phyloP scores from a whole-genome alignment of 2,329 filamentous ascomycete species.

The Aspergillus japonicus region DNA sequence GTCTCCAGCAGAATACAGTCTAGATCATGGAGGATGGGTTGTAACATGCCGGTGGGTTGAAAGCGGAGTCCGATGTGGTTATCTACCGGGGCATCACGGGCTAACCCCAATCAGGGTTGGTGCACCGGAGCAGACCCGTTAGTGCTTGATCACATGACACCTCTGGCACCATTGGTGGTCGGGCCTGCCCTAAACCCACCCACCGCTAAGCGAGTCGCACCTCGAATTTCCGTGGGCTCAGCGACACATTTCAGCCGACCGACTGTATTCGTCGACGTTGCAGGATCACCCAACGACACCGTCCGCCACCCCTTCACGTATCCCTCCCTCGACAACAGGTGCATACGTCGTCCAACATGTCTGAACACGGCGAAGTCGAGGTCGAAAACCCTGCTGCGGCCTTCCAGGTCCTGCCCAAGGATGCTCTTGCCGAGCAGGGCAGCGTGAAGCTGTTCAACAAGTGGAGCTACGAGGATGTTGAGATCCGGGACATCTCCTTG shows the following conservation, averaged over 20 bases:
- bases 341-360: constrained; percentile 65
- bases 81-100: background rate
- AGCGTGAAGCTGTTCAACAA: constrained; percentile 97
- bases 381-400: constrained; percentile 70
- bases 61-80: background rate
- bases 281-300: constrained; percentile 41
- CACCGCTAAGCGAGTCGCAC: constrained; percentile 47
- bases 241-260: constrained; percentile 38
- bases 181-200: constrained; percentile 39
- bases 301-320: constrained; percentile 40
- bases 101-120: constrained; percentile 12
- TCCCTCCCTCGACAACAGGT: constrained; percentile 40
- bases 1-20: background rate
- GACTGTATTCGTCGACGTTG: constrained; percentile 36
- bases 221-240: constrained; percentile 39
- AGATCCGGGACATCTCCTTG: constrained; percentile 99
- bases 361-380: constrained; percentile 92
- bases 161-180: constrained; percentile 20
- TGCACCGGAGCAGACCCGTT: background rate
- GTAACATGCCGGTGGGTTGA: background rate
- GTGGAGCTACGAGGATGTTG: constrained; percentile 98
- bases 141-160: constrained; percentile 26
- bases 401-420: constrained; percentile 85
- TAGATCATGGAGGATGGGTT: background rate
- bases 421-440: constrained; percentile 84